Conservation (phyloP, 371 early-diverging fungal genomes). For the Mucor sp. region DNA sequence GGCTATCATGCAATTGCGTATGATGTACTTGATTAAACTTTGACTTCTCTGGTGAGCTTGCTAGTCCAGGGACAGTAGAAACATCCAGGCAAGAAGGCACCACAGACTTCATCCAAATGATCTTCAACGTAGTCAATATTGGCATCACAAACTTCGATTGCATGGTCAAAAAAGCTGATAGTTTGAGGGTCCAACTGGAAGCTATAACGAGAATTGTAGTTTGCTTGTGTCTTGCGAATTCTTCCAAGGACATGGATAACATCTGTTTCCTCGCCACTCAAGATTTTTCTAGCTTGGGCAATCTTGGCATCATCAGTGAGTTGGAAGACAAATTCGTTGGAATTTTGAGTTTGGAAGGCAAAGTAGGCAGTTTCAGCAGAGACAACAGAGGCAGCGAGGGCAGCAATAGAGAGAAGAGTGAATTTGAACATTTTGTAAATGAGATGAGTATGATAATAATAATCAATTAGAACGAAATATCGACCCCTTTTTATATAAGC, state of each 20-base stretch:
- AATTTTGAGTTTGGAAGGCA: not conserved
- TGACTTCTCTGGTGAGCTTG: not conserved
- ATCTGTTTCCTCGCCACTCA: not conserved
- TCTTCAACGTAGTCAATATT: not conserved
- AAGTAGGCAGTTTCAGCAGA: constrained; percentile 4
- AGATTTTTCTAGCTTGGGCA: not conserved
- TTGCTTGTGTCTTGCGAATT: not conserved
- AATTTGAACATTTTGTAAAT: not conserved
- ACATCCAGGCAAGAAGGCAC: constrained; percentile 7
- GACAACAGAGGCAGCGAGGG: not conserved
- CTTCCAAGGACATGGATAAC: not conserved
- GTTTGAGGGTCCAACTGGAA: not conserved
- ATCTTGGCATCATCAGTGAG: not conserved
- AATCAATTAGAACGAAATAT: no score
- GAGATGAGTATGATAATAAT: no score
- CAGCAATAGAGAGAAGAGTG: not conserved
- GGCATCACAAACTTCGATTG: constrained; percentile 10
- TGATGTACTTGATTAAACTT: no score
- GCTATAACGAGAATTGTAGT: not conserved
- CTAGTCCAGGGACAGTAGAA: not conserved
- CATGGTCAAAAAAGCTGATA: not conserved
- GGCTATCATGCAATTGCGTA: no score
- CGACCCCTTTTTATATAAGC: no score
- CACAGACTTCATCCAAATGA: constrained; percentile 1
- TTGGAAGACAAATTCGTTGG: not conserved